Evolutionary conservation across 805 yeast genomes (phyloP).

Genomic region (Wickerhamiella bombiphila): DNA sequence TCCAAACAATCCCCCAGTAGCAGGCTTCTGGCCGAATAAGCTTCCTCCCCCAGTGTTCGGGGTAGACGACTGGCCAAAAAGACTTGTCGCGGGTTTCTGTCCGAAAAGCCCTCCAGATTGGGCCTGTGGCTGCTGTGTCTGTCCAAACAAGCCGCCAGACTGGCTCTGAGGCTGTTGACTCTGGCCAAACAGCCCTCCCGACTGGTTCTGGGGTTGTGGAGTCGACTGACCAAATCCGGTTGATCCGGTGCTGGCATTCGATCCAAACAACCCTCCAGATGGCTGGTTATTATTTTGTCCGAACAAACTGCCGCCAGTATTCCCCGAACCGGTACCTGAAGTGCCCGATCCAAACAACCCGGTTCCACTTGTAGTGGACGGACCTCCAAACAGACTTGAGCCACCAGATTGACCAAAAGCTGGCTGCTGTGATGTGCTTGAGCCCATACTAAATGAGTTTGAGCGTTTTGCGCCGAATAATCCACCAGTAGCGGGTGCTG

Average conservation of each 20-base stretch:
- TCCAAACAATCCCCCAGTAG: constrained; percentile 10
- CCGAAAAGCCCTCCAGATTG: constrained; percentile 23
- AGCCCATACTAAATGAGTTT: not conserved
- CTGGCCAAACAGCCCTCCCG: constrained; percentile 6
- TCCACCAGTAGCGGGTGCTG: constrained; percentile 6
- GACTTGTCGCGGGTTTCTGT: constrained; percentile 7
- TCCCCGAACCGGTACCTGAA: too few species aligned
- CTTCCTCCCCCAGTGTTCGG: not conserved
- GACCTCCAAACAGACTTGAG: constrained; percentile 4
- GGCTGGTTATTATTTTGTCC: constrained; percentile 1
- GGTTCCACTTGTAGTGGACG: too few species aligned
- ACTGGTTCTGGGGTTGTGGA: not conserved
- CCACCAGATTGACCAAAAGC: not conserved
- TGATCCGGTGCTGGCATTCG: not conserved
- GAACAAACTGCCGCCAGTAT: constrained; percentile 3
- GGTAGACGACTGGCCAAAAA: constrained; percentile 12
- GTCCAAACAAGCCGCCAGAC: constrained; percentile 4
- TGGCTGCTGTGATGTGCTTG: too few species aligned
- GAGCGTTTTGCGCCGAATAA: constrained; percentile 4
- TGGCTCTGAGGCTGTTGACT: constrained; percentile 15
- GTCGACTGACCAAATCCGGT: not conserved
- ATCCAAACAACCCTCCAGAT: constrained; percentile 10
- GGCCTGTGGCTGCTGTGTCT: not conserved
- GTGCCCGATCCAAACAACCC: too few species aligned
- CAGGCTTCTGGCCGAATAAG: constrained; percentile 2